Conservation (phyloP, 148 eudicot genomes). For the Amaranthus cruentus region DNA sequence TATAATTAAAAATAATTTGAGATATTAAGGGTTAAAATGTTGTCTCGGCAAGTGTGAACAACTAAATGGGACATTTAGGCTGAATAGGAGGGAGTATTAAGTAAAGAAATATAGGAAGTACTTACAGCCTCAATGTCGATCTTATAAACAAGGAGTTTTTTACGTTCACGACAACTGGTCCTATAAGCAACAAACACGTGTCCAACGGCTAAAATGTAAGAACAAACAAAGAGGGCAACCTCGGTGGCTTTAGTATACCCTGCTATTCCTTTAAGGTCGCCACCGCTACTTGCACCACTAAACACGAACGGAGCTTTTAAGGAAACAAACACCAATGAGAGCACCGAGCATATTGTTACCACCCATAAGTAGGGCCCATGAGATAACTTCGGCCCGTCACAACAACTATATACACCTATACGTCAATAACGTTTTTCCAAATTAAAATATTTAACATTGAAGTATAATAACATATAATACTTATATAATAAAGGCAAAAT, state of each 20-base stretch:
- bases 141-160: constrained; percentile 78
- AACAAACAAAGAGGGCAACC: constrained; percentile 53
- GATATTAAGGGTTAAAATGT: too few relatives aligned
- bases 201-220: constrained; percentile 57
- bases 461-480: too few relatives aligned
- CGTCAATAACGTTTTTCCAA: neutral
- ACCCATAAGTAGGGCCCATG: constrained; percentile 79
- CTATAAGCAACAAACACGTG: constrained; percentile 79
- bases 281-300: constrained; percentile 18
- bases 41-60: too few relatives aligned
- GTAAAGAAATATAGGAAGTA: neutral
- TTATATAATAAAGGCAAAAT: too few relatives aligned
- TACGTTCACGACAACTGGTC: constrained; percentile 79
- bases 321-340: constrained; percentile 72
- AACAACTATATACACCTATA: constrained; percentile 87
- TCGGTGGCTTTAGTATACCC: constrained; percentile 29
- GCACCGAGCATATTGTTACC: constrained; percentile 57
- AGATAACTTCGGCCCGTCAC: constrained; percentile 85
- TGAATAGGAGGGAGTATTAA: neutral
- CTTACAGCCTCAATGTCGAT: constrained; percentile 95
- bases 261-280: neutral
- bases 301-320: constrained; percentile 74
- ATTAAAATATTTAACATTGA: too few relatives aligned
- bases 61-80: too few relatives aligned
- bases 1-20: too few relatives aligned